Percentiles rank a stretch among this genome's conserved stretches.
phyloP scores from a whole-genome alignment of 2,329 filamentous ascomycete genomes.

The Passalora sequoiae region DNA sequence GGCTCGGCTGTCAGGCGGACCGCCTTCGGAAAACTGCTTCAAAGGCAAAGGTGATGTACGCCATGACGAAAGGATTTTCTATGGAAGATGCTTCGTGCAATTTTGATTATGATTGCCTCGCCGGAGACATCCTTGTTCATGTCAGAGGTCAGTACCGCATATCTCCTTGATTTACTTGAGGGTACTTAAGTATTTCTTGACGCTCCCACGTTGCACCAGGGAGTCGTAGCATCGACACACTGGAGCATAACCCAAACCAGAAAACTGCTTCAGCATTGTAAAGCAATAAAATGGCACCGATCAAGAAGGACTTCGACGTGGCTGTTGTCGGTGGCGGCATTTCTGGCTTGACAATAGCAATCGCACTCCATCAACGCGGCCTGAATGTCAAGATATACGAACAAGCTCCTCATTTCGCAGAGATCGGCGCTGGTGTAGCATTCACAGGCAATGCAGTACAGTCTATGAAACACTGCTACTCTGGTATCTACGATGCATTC shows the following conservation, averaged over 20 bases:
- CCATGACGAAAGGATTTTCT: not conserved
- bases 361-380: conserved; percentile 43
- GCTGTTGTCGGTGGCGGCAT: conserved; percentile 37
- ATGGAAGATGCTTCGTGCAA: not conserved
- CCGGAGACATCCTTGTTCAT: no score
- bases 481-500: conserved; percentile 42
- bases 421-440: conserved; percentile 55
- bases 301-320: conserved; percentile 18
- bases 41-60: not conserved
- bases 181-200: no score
- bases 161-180: no score
- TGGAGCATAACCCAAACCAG: no score
- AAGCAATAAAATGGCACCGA: conserved; percentile 10
- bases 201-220: no score
- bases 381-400: conserved; percentile 53
- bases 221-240: no score
- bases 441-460: conserved; percentile 52
- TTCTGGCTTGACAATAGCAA: conserved; percentile 51
- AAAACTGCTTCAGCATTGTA: not conserved
- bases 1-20: not conserved
- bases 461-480: conserved; percentile 51
- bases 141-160: no score
- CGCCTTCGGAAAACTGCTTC: not conserved
- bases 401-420: conserved; percentile 49
- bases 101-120: not conserved